These are phyloP conservation scores for Ophiostoma ips DNA, from an alignment of 2,329 filamentous ascomycete genomes.

Conservation along the genomic window DNA sequence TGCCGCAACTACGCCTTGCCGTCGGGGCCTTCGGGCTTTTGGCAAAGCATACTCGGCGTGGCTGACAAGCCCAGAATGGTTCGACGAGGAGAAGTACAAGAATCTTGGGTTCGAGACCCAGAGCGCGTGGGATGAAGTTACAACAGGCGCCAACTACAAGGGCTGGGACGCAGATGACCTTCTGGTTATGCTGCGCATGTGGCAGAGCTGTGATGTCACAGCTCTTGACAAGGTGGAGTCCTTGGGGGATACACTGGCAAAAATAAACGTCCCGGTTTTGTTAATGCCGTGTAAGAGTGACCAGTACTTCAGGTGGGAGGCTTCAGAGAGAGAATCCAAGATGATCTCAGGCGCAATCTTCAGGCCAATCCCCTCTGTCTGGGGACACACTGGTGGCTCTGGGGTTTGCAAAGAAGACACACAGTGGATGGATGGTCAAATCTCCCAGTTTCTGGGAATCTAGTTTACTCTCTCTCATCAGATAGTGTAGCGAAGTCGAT, in stretches of 20 bases:
- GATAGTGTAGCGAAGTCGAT: too few relatives aligned
- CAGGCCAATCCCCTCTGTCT: constrained; percentile 9
- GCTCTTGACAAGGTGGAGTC: constrained; percentile 55
- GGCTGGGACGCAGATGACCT: constrained; percentile 16
- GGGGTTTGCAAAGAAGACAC: constrained; percentile 6
- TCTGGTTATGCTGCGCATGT: constrained; percentile 47
- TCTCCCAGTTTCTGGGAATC: neutral
- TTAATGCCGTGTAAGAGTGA: constrained; percentile 62
- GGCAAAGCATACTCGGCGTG: constrained; percentile 66
- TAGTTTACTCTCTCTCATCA: too few relatives aligned
- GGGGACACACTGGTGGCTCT: constrained; percentile 13
- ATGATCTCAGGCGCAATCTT: constrained; percentile 3
- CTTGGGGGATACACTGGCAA: constrained; percentile 50
- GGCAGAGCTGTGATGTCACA: constrained; percentile 58
- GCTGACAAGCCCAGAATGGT: constrained; percentile 71
- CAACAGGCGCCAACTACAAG: constrained; percentile 61
- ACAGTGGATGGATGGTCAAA: constrained; percentile 1
- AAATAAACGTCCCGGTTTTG: constrained; percentile 58
- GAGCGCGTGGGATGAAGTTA: constrained; percentile 59
- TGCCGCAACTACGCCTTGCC: constrained; percentile 14
- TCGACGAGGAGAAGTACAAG: constrained; percentile 56
- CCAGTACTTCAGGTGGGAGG: constrained; percentile 70
- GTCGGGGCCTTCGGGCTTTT: constrained; percentile 49
- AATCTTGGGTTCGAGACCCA: constrained; percentile 51
- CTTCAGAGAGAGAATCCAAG: constrained; percentile 59